A percentile compares a stretch with the other conserved stretches of the same genome.
Evolutionary conservation across 139 green algal species (phyloP).

Genomic region (Micromonas commoda): DNA sequence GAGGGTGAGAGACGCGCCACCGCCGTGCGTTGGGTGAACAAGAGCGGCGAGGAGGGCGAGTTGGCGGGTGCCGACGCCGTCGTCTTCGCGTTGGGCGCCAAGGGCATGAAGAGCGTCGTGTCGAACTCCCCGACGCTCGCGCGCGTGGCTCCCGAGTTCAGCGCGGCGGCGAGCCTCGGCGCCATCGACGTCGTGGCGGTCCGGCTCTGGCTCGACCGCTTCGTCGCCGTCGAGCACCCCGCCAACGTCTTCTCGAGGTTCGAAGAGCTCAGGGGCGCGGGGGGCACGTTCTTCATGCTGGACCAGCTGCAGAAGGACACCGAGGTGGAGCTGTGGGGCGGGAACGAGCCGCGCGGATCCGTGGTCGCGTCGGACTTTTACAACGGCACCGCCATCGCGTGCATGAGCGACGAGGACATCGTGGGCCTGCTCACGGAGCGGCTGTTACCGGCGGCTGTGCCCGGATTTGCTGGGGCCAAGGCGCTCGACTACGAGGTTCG

Average conservation of each 20-base stretch:
- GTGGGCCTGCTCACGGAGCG: conserved; percentile 19
- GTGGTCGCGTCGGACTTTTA: conserved; percentile 38
- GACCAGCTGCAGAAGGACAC: conserved; percentile 36
- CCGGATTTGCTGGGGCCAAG: conserved; percentile 19
- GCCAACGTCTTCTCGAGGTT: conserved; percentile 36
- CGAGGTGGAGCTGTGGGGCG: conserved; percentile 31
- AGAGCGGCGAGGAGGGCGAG: not conserved
- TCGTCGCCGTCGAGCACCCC: conserved; percentile 21
- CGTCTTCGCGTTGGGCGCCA: conserved; percentile 35
- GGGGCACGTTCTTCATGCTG: conserved; percentile 41
- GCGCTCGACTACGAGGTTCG: conserved; percentile 31
- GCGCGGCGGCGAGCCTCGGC: conserved; percentile 3
- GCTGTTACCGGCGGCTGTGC: conserved; percentile 29
- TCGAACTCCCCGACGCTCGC: conserved; percentile 17
- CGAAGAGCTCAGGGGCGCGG: conserved; percentile 9
- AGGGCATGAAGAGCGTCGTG: conserved; percentile 29
- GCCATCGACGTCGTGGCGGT: conserved; percentile 33
- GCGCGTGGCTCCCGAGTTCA: conserved; percentile 23
- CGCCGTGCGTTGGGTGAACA: not conserved
- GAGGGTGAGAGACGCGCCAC: not conserved
- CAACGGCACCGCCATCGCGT: conserved; percentile 28
- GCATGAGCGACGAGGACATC: conserved; percentile 35
- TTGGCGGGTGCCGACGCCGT: conserved; percentile 25
- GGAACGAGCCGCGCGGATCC: conserved; percentile 25
- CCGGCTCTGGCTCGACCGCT: conserved; percentile 36